A percentile compares a stretch with the other conserved stretches of the same genome.
Conservation (phyloP, 2,329 filamentous ascomycete species). For the Fusarium brachygibbosum region DNA sequence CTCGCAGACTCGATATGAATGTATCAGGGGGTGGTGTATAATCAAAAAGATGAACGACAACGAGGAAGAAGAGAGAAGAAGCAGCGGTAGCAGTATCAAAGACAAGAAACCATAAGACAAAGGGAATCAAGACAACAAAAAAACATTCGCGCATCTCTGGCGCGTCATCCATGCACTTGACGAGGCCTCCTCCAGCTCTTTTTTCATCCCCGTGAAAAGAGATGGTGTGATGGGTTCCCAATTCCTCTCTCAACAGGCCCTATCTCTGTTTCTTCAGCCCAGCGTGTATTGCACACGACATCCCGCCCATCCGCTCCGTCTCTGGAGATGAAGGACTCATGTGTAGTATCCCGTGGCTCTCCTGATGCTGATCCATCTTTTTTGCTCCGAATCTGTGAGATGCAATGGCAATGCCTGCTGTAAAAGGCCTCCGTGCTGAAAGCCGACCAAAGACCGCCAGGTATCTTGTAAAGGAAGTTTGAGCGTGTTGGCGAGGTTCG, state of each 20-base stretch:
- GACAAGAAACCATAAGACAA: slow-evolving; percentile 49
- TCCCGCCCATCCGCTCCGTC: slow-evolving; percentile 34
- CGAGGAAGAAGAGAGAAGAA: slow-evolving; percentile 29
- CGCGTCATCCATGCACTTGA: slow-evolving; percentile 41
- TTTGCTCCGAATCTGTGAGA: slow-evolving; percentile 53
- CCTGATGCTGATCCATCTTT: slow-evolving; percentile 49
- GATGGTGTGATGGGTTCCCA: slow-evolving; percentile 20
- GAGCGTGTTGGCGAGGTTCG: slow-evolving; percentile 42
- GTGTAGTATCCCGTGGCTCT: slow-evolving; percentile 42
- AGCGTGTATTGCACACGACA: slow-evolving; percentile 32
- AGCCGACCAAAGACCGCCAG: slow-evolving; percentile 36
- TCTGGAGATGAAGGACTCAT: slow-evolving; percentile 42
- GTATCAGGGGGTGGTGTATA: slow-evolving; percentile 54
- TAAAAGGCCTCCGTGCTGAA: slow-evolving; percentile 37
- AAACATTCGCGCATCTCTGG: slow-evolving; percentile 36
- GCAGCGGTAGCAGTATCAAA: slow-evolving; percentile 40
- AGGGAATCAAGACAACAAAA: slow-evolving; percentile 48
- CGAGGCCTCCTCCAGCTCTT: slow-evolving; percentile 28
- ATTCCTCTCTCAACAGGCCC: slow-evolving; percentile 5
- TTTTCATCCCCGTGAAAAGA: slow-evolving; percentile 16
- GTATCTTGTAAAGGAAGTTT: slow-evolving; percentile 44
- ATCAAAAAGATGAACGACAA: slow-evolving; percentile 51
- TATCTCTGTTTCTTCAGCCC: slow-evolving; percentile 27
- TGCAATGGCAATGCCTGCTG: slow-evolving; percentile 51
- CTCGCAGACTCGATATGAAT: slow-evolving; percentile 53